Conservation (phyloP, 106 monocot species). For the Xerophyta viscosa region DNA sequence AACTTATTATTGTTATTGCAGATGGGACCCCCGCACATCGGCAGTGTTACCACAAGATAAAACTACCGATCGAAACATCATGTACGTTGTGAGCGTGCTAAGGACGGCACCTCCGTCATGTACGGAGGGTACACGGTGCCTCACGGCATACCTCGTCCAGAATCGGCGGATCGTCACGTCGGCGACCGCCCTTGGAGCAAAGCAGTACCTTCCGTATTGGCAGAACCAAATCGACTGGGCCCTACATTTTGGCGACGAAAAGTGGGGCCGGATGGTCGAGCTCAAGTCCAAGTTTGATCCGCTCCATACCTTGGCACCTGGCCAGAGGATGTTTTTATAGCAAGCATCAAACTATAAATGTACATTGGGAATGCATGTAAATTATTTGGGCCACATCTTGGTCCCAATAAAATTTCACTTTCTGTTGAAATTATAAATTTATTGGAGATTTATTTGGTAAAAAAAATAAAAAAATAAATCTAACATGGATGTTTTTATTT, state of each 20-base stretch:
- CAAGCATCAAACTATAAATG: too few species aligned
- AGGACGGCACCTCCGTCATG: slow-evolving; percentile 19
- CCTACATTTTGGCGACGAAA: slow-evolving; percentile 28
- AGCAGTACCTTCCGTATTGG: slow-evolving; percentile 40
- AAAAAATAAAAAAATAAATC: too few species aligned
- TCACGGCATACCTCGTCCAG: slow-evolving; percentile 9
- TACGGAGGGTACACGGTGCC: slow-evolving; percentile 7
- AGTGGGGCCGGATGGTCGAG: slow-evolving; percentile 26
- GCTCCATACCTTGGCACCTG: slow-evolving; percentile 18
- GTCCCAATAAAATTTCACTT: too few species aligned
- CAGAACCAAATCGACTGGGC: slow-evolving; percentile 16
- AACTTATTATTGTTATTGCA: neutral
- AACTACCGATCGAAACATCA: neutral
- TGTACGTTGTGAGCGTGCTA: slow-evolving; percentile 22
- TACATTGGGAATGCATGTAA: too few species aligned
- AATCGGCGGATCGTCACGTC: slow-evolving; percentile 20
- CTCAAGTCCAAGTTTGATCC: slow-evolving; percentile 45
- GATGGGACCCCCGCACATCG: slow-evolving; percentile 23
- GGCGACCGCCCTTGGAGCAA: slow-evolving; percentile 22
- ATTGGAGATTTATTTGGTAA: too few species aligned
- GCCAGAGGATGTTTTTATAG: slow-evolving; percentile 45
- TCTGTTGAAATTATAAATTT: too few species aligned
- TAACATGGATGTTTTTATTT: too few species aligned
- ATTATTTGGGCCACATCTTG: too few species aligned
- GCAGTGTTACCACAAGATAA: slow-evolving; percentile 12